Base-by-base conservation (phyloP, 2,329 filamentous ascomycete species). In the Verticillium albo-atrum region DNA sequence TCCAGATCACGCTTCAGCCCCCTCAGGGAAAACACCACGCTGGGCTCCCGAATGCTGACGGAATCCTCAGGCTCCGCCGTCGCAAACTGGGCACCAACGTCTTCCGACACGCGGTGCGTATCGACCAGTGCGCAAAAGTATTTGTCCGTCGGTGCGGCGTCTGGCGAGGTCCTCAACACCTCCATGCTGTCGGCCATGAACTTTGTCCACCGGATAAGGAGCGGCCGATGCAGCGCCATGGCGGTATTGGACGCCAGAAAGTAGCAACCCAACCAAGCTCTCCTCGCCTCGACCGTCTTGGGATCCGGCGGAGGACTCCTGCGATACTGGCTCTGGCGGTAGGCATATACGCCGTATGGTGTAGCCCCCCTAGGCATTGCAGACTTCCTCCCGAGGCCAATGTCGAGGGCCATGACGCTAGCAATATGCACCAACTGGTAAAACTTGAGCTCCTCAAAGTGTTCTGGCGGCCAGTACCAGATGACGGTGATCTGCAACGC, bases 391-490 rank as follows among this genome's bases (percentile, higher is more conserved):
- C 88, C 90, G 6, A 96, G 82, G 0, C 92, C 92, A 34, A 96
- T 82, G 66, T 96, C 92, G 58, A 96, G 86, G 27, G 89, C 89
- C 87, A 96, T 91, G 66, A 91, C 83, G 54, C 88, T 88, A 2
- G 90, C 89, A 68, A 91, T 86, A 71, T 96, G 91, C 53, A 92
- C 86, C 64, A 95, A 82, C 75, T 94, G 90, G 75, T 95, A 96
- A 71, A 95, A 96, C 70, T 95, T 95, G 68, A 94, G 85, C 74
- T 95, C 89, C 68, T 96, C 91, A 61, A 90, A 90, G 66, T 90
- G 84, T 65, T 94, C 88, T 0, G 92, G 92, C 17, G 91, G 91
- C 71, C 87, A 87, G 71, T 96, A 96, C 90, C 92, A 96, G 23
- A 92, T 83, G n/a, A 88, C 86, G 6, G 86, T 81, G 3, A 96